Evolutionary conservation across 768 basidiomycete genomes (phyloP).

Genomic region (Hygrophoropsis aurantiaca): DNA sequence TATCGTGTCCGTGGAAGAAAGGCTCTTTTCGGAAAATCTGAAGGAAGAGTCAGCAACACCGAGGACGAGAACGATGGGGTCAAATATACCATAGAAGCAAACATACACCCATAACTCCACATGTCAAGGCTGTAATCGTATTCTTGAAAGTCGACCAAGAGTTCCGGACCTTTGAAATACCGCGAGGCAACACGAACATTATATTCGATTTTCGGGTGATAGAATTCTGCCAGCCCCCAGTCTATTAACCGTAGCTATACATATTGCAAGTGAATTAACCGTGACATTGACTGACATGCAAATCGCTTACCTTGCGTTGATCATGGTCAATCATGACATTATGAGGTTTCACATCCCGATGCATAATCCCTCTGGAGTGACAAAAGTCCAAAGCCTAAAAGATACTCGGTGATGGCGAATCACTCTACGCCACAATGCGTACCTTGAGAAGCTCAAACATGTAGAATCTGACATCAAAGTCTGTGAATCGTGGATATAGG

Average conservation of each 20-base stretch:
- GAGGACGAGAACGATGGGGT: background rate
- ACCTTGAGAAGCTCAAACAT: slow-evolving; percentile 96
- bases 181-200: slow-evolving; percentile 96
- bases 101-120: slow-evolving; percentile 99
- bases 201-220: slow-evolving; percentile 96
- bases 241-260: slow-evolving; percentile 89
- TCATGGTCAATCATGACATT: slow-evolving; percentile 99
- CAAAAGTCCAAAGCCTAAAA: slow-evolving; percentile 90
- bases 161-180: slow-evolving; percentile 97
- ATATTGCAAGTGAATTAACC: slow-evolving; percentile 9
- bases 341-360: slow-evolving; percentile 97
- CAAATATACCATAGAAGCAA: slow-evolving; percentile 87
- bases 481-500: slow-evolving; percentile 92
- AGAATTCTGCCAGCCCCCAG: slow-evolving; percentile 99
- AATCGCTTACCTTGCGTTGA: slow-evolving; percentile 72
- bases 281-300: slow-evolving; percentile 8
- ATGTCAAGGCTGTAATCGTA: slow-evolving; percentile 98
- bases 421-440: slow-evolving; percentile 9
- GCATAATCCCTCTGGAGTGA: slow-evolving; percentile 99
- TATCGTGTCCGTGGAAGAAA: slow-evolving; percentile 99
- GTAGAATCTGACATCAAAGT: slow-evolving; percentile 94
- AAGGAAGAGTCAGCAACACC: slow-evolving; percentile 1
- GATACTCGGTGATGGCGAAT: background rate
- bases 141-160: slow-evolving; percentile 96
- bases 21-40: slow-evolving; percentile 99